Base-by-base conservation (phyloP, 2,329 filamentous ascomycete genomes). In the Stylonectria norvegica region DNA sequence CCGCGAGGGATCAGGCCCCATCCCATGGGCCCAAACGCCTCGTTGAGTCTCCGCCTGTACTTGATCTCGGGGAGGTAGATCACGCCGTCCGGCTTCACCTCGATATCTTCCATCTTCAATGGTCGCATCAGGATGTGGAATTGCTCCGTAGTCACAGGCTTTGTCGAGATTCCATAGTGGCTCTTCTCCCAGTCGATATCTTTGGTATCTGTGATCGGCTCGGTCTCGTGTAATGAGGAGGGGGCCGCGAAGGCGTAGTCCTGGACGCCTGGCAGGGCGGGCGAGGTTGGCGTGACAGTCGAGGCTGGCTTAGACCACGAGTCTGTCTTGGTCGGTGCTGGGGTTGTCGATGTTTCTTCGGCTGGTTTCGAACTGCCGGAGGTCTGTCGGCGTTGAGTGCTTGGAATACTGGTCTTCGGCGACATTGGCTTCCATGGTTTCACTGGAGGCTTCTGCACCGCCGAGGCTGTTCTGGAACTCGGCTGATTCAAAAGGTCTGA, bases 51-150 rank as follows among this genome's bases (percentile, higher is more conserved):
- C 48, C 91, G 75, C 31, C 93, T 75, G 69, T 98, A 98, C 70
- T 97, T 96, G 73, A 98, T 97, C 74, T 98, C 93, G 10, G 93
- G 93, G 43, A 98, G 73, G 64, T 97, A 98, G 44, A 97, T 73
- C 53, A 98, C 91, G 22, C 93, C 93, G 69, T 98, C 93, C 20
- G 93, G 91, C 72, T 98, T 98, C 61, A 98, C 85, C 71, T 98
- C 93, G 40, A 98, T 83, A 66, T 97, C 91, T 34, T 83, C 76
- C 0, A 77, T 68, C 38, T 80, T 69, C 10, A 95, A 63, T 2
- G 83, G 81, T 41, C 78, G 72, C 47, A 86, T 76, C 33, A 96
- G 74, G 15, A 87, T 75, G 12, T 80, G 74, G 8, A 79, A 75
- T 38, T 84, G 78, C 64, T 89, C 83, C 32, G 79, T 69, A 4